A percentile compares a stretch with the other conserved stretches of the same genome.
Conservation (phyloP, 2,329 filamentous ascomycete genomes). For the Colletotrichum theobromicola region DNA sequence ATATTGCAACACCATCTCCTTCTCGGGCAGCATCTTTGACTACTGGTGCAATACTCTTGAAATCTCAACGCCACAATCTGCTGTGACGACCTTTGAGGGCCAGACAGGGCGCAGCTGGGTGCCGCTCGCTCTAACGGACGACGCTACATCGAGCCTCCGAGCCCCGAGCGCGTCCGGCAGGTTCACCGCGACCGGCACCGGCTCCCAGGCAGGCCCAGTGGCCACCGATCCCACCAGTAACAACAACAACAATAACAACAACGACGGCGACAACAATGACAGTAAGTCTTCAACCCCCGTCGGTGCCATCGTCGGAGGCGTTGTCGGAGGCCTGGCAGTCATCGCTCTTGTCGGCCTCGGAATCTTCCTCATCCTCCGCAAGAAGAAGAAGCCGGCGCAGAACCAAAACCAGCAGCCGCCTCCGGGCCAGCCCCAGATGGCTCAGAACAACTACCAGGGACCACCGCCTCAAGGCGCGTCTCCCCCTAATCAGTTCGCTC, state of each 20-base stretch:
- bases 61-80: conserved; percentile 37
- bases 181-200: background rate
- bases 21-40: conserved; percentile 44
- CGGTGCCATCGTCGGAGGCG: conserved; percentile 43
- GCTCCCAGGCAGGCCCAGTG: background rate
- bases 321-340: conserved; percentile 40
- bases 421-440: conserved; percentile 7
- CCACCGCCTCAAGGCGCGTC: background rate
- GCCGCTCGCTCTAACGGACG: conserved; percentile 9
- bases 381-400: conserved; percentile 28
- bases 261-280: background rate
- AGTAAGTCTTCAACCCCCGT: conserved; percentile 26
- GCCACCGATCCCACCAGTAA: conserved; percentile 7
- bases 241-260: background rate
- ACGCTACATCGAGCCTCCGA: background rate
- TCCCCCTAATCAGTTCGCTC: background rate
- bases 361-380: conserved; percentile 36
- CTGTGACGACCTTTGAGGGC: conserved; percentile 46
- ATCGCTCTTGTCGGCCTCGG: conserved; percentile 33
- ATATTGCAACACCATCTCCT: conserved; percentile 52
- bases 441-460: background rate
- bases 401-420: background rate
- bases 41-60: conserved; percentile 46
- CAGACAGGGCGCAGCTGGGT: conserved; percentile 37
- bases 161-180: background rate